Percentiles rank a stretch among this genome's conserved stretches.
Evolutionary conservation across 768 basidiomycete genomes (phyloP).

Genomic region (Trichaptum fuscoviolaceum): DNA sequence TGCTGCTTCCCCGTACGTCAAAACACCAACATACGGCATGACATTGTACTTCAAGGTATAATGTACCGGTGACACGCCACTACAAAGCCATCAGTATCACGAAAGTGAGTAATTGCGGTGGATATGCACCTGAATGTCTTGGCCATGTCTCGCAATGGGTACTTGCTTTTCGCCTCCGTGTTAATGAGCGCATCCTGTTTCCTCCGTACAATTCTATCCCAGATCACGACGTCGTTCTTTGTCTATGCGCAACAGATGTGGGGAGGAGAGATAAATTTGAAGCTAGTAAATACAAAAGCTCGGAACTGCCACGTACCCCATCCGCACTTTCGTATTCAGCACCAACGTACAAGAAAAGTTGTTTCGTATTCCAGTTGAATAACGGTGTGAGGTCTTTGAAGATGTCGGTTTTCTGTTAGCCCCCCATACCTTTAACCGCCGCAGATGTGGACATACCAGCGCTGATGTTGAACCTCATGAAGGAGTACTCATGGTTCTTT

Average conservation of each 20-base stretch:
- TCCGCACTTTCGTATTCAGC: constrained; percentile 74
- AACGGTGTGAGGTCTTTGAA: constrained; percentile 69
- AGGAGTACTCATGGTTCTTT: constrained; percentile 69
- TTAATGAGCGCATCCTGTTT: constrained; percentile 69
- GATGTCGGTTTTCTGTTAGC: neutral
- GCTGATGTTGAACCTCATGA: constrained; percentile 74
- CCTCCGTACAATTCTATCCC: constrained; percentile 87
- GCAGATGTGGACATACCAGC: constrained; percentile 51
- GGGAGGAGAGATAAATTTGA: constrained; percentile 4
- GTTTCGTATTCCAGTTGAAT: constrained; percentile 97
- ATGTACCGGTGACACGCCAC: constrained; percentile 57
- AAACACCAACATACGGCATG: constrained; percentile 83
- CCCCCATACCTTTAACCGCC: neutral
- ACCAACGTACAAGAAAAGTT: constrained; percentile 80
- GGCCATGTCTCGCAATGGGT: constrained; percentile 72
- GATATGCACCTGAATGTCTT: constrained; percentile 68
- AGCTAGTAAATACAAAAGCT: neutral
- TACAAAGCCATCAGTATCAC: constrained; percentile 23
- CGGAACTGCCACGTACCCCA: constrained; percentile 47
- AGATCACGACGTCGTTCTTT: constrained; percentile 77
- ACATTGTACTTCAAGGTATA: constrained; percentile 83
- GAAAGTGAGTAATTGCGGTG: neutral
- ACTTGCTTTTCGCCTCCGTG: constrained; percentile 72
- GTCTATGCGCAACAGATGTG: constrained; percentile 33
- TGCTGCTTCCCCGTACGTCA: constrained; percentile 72